Evolutionary conservation across 495 filamentous ascomycete species (phyloP), one percentile per base, ranked within the genome.

Genomic region (Penicillium antarcticum): DNA sequence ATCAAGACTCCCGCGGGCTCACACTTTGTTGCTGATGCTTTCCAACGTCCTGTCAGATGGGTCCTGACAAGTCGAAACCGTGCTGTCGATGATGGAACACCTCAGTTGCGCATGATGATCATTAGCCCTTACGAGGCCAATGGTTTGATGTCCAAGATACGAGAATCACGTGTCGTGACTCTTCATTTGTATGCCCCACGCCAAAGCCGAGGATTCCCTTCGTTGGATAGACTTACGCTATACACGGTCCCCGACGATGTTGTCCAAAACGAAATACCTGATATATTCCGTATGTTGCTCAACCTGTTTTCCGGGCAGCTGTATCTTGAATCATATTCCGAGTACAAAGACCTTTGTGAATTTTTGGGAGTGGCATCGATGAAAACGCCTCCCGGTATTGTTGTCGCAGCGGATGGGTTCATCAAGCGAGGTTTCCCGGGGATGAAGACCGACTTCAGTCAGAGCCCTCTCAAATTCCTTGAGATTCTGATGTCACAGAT

Each of bases 291-390:
- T 2, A 56, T 59, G 2, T 71, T 84, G 42, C 71, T 89, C 11
- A 85, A 86, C 53, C 69, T 89, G 5, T 89, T 88, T 56, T 73
- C 86, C 0, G 86, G 86, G 9, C 80, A 85, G 49, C 71, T 89
- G 1, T 89, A 86, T 61, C 63, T 89, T 7, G 46, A 45, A 11
- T 72, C 70, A 1, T 81, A 74, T 44, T 45, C 63, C 2, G 75
- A 86, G 39, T 89, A 87, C 57, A 36, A 67, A 21, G n/a, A 51
- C 8, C 38, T 82, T 1, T 87, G 81, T 51, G 52, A 65, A 0
- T 83, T 79, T 50, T 62, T 90, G 1, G 79, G 81, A 79, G 53
- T 61, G 32, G 56, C 4, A 61, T 67, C 0, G 42, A 56, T n/a
- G 58, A 68, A 49, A 63, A n/a, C n/a, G n/a, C n/a, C n/a, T n/a